A percentile compares a stretch with the other conserved stretches of the same genome.
Conservation (phyloP, 2,329 filamentous ascomycete genomes). For the Berkeleyomyces rouxiae region DNA sequence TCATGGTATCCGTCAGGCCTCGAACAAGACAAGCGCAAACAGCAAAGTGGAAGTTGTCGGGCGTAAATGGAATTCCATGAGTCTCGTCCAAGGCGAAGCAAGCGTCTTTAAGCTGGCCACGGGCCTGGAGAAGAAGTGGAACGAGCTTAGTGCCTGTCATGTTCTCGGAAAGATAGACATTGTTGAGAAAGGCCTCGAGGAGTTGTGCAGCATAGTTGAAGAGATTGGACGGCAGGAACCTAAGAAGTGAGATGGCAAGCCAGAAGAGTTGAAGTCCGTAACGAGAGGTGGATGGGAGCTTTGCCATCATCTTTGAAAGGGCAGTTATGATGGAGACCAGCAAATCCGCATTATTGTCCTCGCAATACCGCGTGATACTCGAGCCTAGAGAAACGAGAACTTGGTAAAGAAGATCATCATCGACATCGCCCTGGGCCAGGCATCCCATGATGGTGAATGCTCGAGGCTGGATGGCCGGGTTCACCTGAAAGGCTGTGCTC, state of each 20-base stretch:
- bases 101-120: slow-evolving; percentile 43
- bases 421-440: slow-evolving; percentile 52
- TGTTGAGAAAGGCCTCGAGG: slow-evolving; percentile 45
- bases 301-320: slow-evolving; percentile 54
- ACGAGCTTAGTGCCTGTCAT: slow-evolving; percentile 44
- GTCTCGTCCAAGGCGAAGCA: slow-evolving; percentile 44
- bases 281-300: slow-evolving; percentile 47
- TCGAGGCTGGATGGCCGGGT: slow-evolving; percentile 51
- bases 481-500: slow-evolving; percentile 57
- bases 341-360: slow-evolving; percentile 50
- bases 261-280: slow-evolving; percentile 56
- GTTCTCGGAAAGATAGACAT: slow-evolving; percentile 44
- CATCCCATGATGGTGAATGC: slow-evolving; percentile 59
- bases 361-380: slow-evolving; percentile 46
- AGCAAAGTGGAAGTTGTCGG: slow-evolving; percentile 50
- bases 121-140: slow-evolving; percentile 42
- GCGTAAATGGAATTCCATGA: slow-evolving; percentile 48
- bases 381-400: slow-evolving; percentile 51
- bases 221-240: slow-evolving; percentile 42
- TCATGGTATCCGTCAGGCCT: slow-evolving; percentile 45
- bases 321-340: slow-evolving; percentile 50
- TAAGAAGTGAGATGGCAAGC: slow-evolving; percentile 49
- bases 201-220: slow-evolving; percentile 52
- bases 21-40: slow-evolving; percentile 47
- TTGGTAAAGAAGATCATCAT: slow-evolving; percentile 55